Percentiles rank a stretch among this genome's conserved stretches.
Evolutionary conservation across 2,329 filamentous ascomycete genomes (phyloP).

Genomic region (Taxawa tesnikishii): DNA sequence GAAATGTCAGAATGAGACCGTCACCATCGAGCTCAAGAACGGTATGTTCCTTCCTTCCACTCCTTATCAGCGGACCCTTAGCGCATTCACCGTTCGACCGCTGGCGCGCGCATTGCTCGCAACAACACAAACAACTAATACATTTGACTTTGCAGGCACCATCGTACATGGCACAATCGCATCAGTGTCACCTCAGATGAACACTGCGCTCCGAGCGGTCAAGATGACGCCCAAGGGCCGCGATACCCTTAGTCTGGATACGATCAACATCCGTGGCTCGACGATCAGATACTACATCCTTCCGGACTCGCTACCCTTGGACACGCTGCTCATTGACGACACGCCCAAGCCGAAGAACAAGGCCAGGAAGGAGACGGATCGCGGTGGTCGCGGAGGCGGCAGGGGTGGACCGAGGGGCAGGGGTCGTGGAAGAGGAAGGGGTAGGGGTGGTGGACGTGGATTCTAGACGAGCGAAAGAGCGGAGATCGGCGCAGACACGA

Average conservation of each 20-base stretch:
- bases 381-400: slow-evolving; percentile 34
- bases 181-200: slow-evolving; percentile 96
- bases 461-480: slow-evolving; percentile 4
- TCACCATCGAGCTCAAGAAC: slow-evolving; percentile 97
- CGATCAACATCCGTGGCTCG: slow-evolving; percentile 91
- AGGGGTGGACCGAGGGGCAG: slow-evolving; percentile 38
- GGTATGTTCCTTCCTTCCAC: slow-evolving; percentile 49
- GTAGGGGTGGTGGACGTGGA: slow-evolving; percentile 21
- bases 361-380: slow-evolving; percentile 72
- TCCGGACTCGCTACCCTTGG: slow-evolving; percentile 85
- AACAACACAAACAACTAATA: too few species aligned
- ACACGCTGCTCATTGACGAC: slow-evolving; percentile 92
- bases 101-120: too few species aligned
- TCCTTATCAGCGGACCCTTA: too few species aligned
- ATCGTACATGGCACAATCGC: slow-evolving; percentile 96
- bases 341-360: slow-evolving; percentile 99
- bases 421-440: slow-evolving; percentile 29
- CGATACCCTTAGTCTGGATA: slow-evolving; percentile 77
- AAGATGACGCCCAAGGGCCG: slow-evolving; percentile 91
- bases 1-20: slow-evolving; percentile 98
- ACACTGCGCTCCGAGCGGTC: slow-evolving; percentile 86
- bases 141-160: slow-evolving; percentile 64
- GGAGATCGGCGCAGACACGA: too few species aligned
- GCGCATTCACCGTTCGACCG: too few species aligned
- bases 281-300: slow-evolving; percentile 96